phyloP scores from a whole-genome alignment of 495 filamentous ascomycete genomes.

The Penicillium tannophilum region DNA sequence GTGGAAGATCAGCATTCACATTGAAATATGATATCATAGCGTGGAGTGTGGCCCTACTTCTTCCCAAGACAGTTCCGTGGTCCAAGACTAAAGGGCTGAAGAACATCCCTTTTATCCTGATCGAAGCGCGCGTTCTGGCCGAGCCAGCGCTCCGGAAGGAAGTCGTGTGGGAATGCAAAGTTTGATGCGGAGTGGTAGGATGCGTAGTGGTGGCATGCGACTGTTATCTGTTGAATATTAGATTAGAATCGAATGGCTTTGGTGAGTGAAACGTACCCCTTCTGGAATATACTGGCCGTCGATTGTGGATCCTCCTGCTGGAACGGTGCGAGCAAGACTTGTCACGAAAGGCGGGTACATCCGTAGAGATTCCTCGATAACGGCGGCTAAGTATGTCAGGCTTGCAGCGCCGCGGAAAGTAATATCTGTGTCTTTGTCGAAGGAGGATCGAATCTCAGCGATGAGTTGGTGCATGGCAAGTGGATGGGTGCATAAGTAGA shows the following conservation, averaged over 20 bases:
- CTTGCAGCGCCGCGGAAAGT: constrained; percentile 38
- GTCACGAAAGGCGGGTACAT: constrained; percentile 42
- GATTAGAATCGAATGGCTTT: background rate
- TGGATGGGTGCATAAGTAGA: constrained; percentile 48
- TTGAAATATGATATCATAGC: too few species aligned
- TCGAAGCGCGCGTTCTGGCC: constrained; percentile 30
- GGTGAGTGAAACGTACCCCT: constrained; percentile 14
- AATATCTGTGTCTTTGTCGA: constrained; percentile 43
- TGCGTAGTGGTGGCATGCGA: constrained; percentile 40
- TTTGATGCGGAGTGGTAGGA: constrained; percentile 36
- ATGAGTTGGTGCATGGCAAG: constrained; percentile 36
- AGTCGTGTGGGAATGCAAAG: constrained; percentile 39
- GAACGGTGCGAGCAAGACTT: constrained; percentile 31
- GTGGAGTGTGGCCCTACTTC: constrained; percentile 25
- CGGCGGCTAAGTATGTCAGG: constrained; percentile 40
- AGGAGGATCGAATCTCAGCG: constrained; percentile 49
- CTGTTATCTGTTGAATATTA: constrained; percentile 26
- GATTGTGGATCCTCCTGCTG: constrained; percentile 32
- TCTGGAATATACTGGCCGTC: constrained; percentile 36
- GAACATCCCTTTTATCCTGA: constrained; percentile 36
- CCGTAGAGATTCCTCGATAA: constrained; percentile 47
- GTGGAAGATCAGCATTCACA: constrained; percentile 4
- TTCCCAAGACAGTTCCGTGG: constrained; percentile 46
- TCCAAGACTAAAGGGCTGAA: constrained; percentile 48
- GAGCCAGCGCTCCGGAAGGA: constrained; percentile 51